Evolutionary conservation across 2,329 filamentous ascomycete species (phyloP).

Genomic region (Westerdykella aurantiaca): DNA sequence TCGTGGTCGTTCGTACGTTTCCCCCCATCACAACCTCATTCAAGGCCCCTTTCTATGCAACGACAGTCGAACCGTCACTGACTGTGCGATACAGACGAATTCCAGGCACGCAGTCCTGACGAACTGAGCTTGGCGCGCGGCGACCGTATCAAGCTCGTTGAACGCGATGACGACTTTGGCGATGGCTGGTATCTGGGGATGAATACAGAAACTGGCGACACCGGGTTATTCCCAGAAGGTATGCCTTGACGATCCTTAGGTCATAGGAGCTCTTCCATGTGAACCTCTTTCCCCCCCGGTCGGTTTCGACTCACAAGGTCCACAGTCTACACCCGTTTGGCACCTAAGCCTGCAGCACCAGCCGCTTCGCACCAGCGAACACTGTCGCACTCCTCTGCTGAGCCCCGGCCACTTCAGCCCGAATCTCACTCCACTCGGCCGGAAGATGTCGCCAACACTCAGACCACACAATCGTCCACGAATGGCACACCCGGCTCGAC

Average conservation of each 20-base stretch:
- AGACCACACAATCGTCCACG: too few relatives aligned
- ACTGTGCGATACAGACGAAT: slow-evolving; percentile 62
- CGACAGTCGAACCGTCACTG: not conserved
- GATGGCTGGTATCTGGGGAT: slow-evolving; percentile 80
- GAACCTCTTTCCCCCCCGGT: slow-evolving; percentile 4
- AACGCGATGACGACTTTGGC: slow-evolving; percentile 82
- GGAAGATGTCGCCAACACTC: too few relatives aligned
- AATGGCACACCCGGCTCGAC: too few relatives aligned
- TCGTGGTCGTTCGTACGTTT: slow-evolving; percentile 66
- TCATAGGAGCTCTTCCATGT: not conserved
- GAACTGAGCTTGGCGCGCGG: slow-evolving; percentile 84
- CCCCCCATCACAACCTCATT: not conserved
- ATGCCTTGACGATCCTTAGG: slow-evolving; percentile 24
- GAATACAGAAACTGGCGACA: slow-evolving; percentile 67
- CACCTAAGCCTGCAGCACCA: slow-evolving; percentile 43
- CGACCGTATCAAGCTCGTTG: slow-evolving; percentile 75
- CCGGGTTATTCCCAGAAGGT: slow-evolving; percentile 81
- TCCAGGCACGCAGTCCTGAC: slow-evolving; percentile 83
- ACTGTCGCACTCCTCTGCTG: slow-evolving; percentile 20
- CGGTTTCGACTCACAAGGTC: not conserved
- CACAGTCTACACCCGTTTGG: slow-evolving; percentile 57
- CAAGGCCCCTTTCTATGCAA: not conserved
- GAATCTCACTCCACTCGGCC: too few relatives aligned
- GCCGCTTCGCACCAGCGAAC: slow-evolving; percentile 26
- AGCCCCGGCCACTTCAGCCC: slow-evolving; percentile 2